Evolutionary conservation across 179 eudicot species (phyloP), one percentile per base, ranked within the genome.

Genomic region (Silene noctiflora): DNA sequence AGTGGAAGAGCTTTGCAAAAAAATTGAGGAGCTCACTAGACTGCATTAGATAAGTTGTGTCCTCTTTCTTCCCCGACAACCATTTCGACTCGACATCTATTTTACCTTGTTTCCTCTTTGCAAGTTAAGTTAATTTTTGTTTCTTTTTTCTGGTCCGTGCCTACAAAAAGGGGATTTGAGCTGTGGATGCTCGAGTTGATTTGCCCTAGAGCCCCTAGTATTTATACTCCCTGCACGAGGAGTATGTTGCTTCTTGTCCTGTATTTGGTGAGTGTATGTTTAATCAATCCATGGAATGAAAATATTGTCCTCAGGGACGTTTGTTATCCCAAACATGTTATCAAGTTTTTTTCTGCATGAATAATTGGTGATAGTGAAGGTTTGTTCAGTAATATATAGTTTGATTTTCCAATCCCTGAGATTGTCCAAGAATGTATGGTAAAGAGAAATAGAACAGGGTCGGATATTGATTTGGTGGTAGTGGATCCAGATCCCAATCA

Each of bases 1-100:
- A 0, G 96, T 96, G 63, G 98, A 93, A 88, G 99, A 96, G 78
- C 93, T 96, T 7, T 91, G 90, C 90, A 93, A 93, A 89, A 90
- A 90, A 75, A 91, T 96, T 8, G 99, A 96, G 79, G 98, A 96
- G 84, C 71, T 96, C 77, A 93, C 99, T 6, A 86, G 99, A 88
- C 80, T 96, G 82, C 98, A 96, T 64, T 82, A 64, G 75, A 14
- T 25, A 56, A 42, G 71, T 55, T 55, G 9, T 53, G 19, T 53
- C 59, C 59, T 3, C 59, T 44, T 44, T 44, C 51, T 44, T 44
- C 51, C 51, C 14, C 13, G 51, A 44, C 51, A 44, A 44, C 51
- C 51, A 11, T 44, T 44, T 44, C 51, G 51, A 44, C 51, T 44
- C 51, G 14, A 44, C 51, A 44, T 44, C 59, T 53, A 1, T 53